phyloP scores from a whole-genome alignment of 1,284 basidiomycete genomes.

The Neonothopanus nambi region DNA sequence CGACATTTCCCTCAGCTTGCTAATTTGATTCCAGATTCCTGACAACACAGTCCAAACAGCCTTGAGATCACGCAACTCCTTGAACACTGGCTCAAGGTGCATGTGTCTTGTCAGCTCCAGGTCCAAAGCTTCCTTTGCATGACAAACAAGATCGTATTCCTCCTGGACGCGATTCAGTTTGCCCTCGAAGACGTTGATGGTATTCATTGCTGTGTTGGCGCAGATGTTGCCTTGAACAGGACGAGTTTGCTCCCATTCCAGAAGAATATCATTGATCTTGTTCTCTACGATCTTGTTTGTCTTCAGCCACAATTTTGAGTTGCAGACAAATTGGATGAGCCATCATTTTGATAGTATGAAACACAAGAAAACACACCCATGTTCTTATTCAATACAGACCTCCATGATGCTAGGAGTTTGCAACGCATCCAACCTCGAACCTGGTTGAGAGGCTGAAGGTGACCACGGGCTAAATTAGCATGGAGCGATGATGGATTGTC shows the following conservation, averaged over 20 bases:
- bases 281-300: conserved; percentile 97
- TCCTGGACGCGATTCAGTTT: conserved; percentile 89
- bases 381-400: conserved; percentile 22
- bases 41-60: conserved; percentile 99
- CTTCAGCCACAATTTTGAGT: conserved; percentile 98
- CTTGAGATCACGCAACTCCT: conserved; percentile 95
- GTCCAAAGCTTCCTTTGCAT: conserved; percentile 96
- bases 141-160: conserved; percentile 90
- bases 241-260: conserved; percentile 94
- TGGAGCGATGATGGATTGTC: too few relatives aligned
- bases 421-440: conserved; percentile 22
- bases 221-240: conserved; percentile 96
- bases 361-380: too few relatives aligned
- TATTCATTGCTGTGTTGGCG: conserved; percentile 93
- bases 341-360: too few relatives aligned
- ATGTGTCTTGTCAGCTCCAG: conserved; percentile 90
- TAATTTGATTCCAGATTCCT: conserved; percentile 94
- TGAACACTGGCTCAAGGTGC: conserved; percentile 89
- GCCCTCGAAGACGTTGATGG: conserved; percentile 91
- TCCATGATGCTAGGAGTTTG: conserved; percentile 30
- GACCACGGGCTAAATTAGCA: conserved; percentile 24
- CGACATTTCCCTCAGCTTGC: conserved; percentile 83
- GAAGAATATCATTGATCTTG: conserved; percentile 86
- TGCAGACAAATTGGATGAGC: conserved; percentile 72
- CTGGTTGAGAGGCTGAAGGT: conserved; percentile 14